These are phyloP conservation scores for Cerioporus squamosus DNA, from an alignment of 1,284 basidiomycete species.

Conservation along the genomic window DNA sequence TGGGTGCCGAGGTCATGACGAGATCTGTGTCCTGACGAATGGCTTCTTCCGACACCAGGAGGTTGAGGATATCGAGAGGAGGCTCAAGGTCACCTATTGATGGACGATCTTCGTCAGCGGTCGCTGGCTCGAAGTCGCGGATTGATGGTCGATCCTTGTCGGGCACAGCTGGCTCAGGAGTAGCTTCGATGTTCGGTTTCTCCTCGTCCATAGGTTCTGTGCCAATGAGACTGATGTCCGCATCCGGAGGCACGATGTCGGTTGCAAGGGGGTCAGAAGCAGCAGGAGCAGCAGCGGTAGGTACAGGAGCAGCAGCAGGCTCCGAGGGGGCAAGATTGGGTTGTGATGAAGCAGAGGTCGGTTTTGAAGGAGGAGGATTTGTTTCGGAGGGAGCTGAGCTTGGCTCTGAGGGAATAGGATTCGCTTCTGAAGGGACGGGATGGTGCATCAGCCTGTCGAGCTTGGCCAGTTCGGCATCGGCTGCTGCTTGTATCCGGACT, in stretches of 20 bases:
- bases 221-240: neutral
- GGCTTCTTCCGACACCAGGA: conserved; percentile 54
- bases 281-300: no score
- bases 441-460: conserved; percentile 42
- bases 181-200: neutral
- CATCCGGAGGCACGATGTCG: no score
- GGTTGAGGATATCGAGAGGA: conserved; percentile 54
- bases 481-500: conserved; percentile 64
- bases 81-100: conserved; percentile 74
- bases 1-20: conserved; percentile 57
- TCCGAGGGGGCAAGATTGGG: neutral
- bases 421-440: neutral
- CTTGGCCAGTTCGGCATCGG: conserved; percentile 62
- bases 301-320: no score
- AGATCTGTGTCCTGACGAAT: conserved; percentile 58
- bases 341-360: neutral
- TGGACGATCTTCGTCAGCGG: conserved; percentile 26
- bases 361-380: conserved; percentile 21
- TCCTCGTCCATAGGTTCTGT: neutral
- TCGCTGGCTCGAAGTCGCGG: no score
- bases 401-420: neutral
- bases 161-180: neutral
- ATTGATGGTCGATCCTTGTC: no score
- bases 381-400: neutral
- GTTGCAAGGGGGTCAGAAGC: no score